A percentile compares a stretch with the other conserved stretches of the same genome.
Evolutionary conservation across 139 green algal species (phyloP).

Genomic region (Chlorella sp.): DNA sequence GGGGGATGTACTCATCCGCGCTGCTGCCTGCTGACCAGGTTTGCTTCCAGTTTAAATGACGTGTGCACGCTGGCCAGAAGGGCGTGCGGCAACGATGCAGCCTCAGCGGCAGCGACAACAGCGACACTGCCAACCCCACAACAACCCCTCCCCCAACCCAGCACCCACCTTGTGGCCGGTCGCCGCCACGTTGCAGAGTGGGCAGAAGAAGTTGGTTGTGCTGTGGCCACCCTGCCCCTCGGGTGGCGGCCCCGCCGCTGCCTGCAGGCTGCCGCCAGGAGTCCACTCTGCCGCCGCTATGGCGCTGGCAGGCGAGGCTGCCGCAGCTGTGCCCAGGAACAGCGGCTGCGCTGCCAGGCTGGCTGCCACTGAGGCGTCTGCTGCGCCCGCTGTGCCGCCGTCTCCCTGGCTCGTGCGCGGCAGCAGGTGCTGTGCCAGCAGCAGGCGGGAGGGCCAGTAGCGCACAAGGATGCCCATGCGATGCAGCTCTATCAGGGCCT

Average conservation of each 20-base stretch:
- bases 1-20: no score
- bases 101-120: no score
- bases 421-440: slow-evolving; percentile 39
- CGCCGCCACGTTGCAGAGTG: slow-evolving; percentile 34
- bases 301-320: background rate
- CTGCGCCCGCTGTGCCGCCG: background rate
- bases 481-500: slow-evolving; percentile 28
- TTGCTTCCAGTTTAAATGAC: no score
- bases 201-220: slow-evolving; percentile 21
- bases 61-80: no score
- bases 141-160: no score
- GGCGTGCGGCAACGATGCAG: no score
- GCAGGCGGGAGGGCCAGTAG: slow-evolving; percentile 45
- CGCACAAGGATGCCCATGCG: slow-evolving; percentile 16
- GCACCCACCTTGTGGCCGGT: slow-evolving; percentile 36
- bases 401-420: background rate
- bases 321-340: background rate
- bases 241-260: no score
- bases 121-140: no score
- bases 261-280: background rate
- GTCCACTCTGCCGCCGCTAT: background rate
- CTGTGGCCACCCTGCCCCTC: background rate
- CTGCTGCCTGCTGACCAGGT: no score
- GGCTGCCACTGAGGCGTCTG: background rate
- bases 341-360: background rate